phyloP scores from a whole-genome alignment of 768 basidiomycete genomes.

The Mycena rebaudengoi region DNA sequence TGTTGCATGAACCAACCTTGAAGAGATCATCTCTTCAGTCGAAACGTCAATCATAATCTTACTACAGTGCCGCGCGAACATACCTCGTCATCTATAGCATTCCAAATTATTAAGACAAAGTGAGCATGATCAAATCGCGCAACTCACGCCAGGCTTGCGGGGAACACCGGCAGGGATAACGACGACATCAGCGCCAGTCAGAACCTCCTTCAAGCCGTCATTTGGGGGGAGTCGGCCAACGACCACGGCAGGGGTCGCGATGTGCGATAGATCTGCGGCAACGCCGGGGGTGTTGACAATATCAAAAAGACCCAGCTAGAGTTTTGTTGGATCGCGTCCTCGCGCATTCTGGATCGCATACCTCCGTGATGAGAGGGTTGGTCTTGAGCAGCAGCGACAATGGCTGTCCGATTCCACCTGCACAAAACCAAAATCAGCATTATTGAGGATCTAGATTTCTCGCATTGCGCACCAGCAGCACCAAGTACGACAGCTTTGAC shows the following conservation, averaged over 20 bases:
- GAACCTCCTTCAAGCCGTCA: slow-evolving; percentile 82
- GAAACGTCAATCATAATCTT: not conserved
- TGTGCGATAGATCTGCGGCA: slow-evolving; percentile 93
- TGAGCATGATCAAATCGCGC: not conserved
- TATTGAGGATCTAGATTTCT: slow-evolving; percentile 8
- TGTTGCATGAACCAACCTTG: slow-evolving; percentile 70
- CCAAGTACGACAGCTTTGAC: slow-evolving; percentile 94
- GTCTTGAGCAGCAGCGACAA: slow-evolving; percentile 90
- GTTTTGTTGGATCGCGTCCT: not conserved
- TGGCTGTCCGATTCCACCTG: slow-evolving; percentile 97
- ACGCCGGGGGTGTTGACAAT: slow-evolving; percentile 98
- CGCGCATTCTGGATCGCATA: slow-evolving; percentile 35
- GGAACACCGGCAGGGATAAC: slow-evolving; percentile 98
- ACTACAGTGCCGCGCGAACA: slow-evolving; percentile 23
- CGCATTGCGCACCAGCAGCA: slow-evolving; percentile 78
- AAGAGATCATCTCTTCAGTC: slow-evolving; percentile 86
- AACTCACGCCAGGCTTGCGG: slow-evolving; percentile 89
- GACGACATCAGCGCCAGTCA: slow-evolving; percentile 88
- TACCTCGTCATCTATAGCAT: slow-evolving; percentile 62
- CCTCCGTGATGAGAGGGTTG: slow-evolving; percentile 84
- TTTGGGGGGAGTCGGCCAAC: slow-evolving; percentile 82
- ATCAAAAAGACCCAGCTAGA: slow-evolving; percentile 89
- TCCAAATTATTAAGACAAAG: slow-evolving; percentile 21
- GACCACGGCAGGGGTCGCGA: slow-evolving; percentile 87
- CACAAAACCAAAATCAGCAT: slow-evolving; percentile 6